Base-by-base conservation (phyloP, 2,329 filamentous ascomycete species). In the Penicillium sp. region DNA sequence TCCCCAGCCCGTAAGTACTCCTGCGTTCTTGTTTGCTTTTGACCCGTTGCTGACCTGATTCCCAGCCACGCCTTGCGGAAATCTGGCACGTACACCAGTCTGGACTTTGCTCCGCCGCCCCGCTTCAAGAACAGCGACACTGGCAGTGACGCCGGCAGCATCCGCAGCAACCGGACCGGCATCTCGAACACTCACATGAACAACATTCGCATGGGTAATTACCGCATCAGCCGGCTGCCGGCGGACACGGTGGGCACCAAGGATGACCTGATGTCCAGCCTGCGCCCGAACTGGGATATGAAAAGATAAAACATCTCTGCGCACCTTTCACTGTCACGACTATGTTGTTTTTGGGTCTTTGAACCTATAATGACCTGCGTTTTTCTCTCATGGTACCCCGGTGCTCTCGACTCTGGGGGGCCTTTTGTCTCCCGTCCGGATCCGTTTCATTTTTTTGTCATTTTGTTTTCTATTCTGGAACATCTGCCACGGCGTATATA, bases 1-100 rank as follows among this genome's bases (percentile, higher is more conserved):
- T 99, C 57, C 94, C 94, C 33, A 96, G 91, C 80, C 91, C 94
- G 84, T 92, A 84, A 88, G 89, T 88, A 56, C 24, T 56, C 22
- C n/a, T 16, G 22, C 43, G 33, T 30, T 40, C 10, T 10, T 48
- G 39, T 30, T 22, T 24, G 31, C 14, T 24, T 11, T 30, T 46
- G 8, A 27, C 8, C 49, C 30, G 13, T 48, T 53, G 44, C 61
- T 68, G 55, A 69, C 54, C 2, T 31, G 40, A 36, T 28, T 28
- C 48, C 18, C 54, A 78, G 76, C 45, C 74, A 79, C 60, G 69
- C 74, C 42, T 62, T 79, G 53, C 72, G 77, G 36, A 78, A 77
- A 63, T 79, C 77, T 7, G 72, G 74, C 40, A 75, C 76, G 1
- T 79, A 70, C 58, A 77, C 76, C 2, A 72, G 68, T 30, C 64